These are phyloP conservation scores for Trametes hirsuta DNA, from an alignment of 1,284 basidiomycete genomes.

Conservation along the genomic window DNA sequence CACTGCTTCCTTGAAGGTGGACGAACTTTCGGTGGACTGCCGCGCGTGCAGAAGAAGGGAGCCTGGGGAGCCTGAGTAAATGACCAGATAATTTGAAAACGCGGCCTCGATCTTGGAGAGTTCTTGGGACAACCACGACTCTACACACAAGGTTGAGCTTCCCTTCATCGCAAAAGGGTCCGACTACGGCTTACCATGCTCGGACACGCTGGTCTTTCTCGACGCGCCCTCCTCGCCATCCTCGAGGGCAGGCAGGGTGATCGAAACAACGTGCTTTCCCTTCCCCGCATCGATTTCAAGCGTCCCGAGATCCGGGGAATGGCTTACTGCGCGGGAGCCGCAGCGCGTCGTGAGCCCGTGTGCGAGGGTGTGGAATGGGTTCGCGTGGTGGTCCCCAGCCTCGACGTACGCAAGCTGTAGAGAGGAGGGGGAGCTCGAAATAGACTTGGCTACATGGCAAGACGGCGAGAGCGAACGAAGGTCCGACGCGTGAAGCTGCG, in stretches of 20 bases:
- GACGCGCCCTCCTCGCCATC: conserved; percentile 39
- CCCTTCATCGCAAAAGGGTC: not conserved
- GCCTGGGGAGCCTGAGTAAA: conserved; percentile 60
- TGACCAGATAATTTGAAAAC: conserved; percentile 62
- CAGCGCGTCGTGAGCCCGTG: conserved; percentile 54
- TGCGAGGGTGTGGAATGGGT: conserved; percentile 41
- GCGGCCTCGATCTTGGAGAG: conserved; percentile 50
- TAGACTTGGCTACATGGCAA: conserved; percentile 48
- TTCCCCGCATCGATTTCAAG: conserved; percentile 22
- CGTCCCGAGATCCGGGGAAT: conserved; percentile 14
- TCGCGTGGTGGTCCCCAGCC: conserved; percentile 25
- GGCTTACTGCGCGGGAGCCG: conserved; percentile 41
- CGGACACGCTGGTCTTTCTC: conserved; percentile 50
- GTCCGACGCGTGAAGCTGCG: conserved; percentile 71
- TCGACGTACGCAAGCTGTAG: conserved; percentile 67
- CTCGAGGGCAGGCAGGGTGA: conserved; percentile 55
- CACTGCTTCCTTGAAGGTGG: conserved; percentile 17
- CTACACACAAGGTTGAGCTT: conserved; percentile 14
- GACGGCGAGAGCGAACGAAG: conserved; percentile 58
- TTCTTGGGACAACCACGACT: conserved; percentile 42
- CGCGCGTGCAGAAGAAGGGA: conserved; percentile 26
- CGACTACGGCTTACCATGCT: conserved; percentile 51
- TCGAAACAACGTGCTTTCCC: conserved; percentile 57
- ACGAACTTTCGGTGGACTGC: conserved; percentile 19
- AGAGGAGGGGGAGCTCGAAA: conserved; percentile 53